These are phyloP conservation scores for Rhodotorula toruloides DNA, from an alignment of 768 basidiomycete genomes.

Conservation along the genomic window DNA sequence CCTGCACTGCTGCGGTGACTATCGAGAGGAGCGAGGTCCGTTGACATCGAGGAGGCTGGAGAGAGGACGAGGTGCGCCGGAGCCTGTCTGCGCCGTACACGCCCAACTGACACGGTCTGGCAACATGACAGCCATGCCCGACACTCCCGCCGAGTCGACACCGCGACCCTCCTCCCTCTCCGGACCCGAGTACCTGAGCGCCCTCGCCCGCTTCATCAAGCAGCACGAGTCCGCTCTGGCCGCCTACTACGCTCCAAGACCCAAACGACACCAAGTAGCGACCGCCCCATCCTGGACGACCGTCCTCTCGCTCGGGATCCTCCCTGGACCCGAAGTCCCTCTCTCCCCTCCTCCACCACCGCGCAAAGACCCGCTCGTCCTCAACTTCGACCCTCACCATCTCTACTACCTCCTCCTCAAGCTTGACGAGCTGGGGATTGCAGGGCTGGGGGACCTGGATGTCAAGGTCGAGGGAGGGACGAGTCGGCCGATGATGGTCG, in stretches of 20 bases:
- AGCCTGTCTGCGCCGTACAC: too few species aligned
- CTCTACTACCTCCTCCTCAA: slow-evolving; percentile 84
- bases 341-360: neutral
- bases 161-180: slow-evolving; percentile 2
- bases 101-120: too few species aligned
- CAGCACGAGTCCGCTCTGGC: slow-evolving; percentile 69
- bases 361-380: slow-evolving; percentile 53
- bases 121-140: too few species aligned
- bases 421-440: slow-evolving; percentile 71
- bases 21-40: too few species aligned
- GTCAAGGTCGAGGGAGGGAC: slow-evolving; percentile 66
- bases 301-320: slow-evolving; percentile 34
- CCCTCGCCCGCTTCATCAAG: slow-evolving; percentile 65
- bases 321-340: slow-evolving; percentile 11
- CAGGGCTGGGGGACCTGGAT: slow-evolving; percentile 70
- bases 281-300: slow-evolving; percentile 31
- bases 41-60: too few species aligned
- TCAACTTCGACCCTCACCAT: slow-evolving; percentile 70
- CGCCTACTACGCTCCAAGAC: slow-evolving; percentile 44
- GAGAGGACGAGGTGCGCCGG: too few species aligned
- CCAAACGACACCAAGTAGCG: neutral
- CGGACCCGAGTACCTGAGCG: slow-evolving; percentile 58
- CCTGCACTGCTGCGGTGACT: too few species aligned
- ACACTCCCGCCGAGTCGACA: neutral
- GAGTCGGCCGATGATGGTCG: slow-evolving; percentile 65